A percentile compares a stretch with the other conserved stretches of the same genome.
Conservation (phyloP, 805 yeast genomes). For the Wickerhamiella galacta region DNA sequence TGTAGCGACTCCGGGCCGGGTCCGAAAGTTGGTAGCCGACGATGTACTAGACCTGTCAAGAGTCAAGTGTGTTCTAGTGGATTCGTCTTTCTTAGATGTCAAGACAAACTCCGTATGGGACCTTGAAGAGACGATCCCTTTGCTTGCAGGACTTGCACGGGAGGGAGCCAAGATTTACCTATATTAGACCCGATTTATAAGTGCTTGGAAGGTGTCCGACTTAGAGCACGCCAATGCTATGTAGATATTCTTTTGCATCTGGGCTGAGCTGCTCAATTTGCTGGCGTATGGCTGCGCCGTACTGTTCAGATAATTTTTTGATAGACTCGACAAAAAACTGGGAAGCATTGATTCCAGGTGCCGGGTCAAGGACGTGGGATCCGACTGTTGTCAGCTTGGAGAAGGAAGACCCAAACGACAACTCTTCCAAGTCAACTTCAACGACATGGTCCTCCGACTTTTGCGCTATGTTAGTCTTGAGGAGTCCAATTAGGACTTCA, state of each 20-base stretch:
- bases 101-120: constrained; percentile 51
- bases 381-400: constrained; percentile 54
- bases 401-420: constrained; percentile 74
- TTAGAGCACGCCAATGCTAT: neutral
- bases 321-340: constrained; percentile 14
- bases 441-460: constrained; percentile 17
- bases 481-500: constrained; percentile 27
- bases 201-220: neutral
- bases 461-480: constrained; percentile 28
- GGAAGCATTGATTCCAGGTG: constrained; percentile 29
- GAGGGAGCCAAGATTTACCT: constrained; percentile 34
- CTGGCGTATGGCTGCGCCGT: neutral
- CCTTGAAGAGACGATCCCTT: constrained; percentile 18
- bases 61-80: constrained; percentile 40
- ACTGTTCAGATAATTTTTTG: constrained; percentile 5
- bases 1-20: constrained; percentile 49
- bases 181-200: constrained; percentile 21
- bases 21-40: constrained; percentile 30
- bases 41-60: constrained; percentile 29
- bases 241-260: neutral
- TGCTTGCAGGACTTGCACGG: constrained; percentile 10
- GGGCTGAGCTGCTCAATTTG: neutral
- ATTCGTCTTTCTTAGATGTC: constrained; percentile 42
- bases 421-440: constrained; percentile 48
- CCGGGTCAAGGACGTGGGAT: constrained; percentile 52